Evolutionary conservation across 2,329 filamentous ascomycete genomes (phyloP).

Genomic region (Pseudogymnoascus sp.): DNA sequence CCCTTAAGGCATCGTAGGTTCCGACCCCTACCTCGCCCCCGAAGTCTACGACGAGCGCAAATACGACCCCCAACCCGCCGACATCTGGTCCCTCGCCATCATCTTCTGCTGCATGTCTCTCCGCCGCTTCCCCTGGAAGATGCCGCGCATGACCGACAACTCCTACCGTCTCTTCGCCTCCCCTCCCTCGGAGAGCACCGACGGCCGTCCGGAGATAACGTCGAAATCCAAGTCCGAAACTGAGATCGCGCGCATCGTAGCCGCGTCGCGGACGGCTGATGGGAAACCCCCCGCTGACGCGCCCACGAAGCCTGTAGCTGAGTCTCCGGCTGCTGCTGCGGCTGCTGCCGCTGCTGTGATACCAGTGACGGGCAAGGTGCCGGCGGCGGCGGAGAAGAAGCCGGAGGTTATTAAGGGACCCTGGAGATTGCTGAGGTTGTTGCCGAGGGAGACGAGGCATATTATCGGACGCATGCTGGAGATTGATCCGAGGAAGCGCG

Average conservation of each 20-base stretch:
- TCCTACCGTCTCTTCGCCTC: constrained; percentile 90
- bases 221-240: constrained; percentile 19
- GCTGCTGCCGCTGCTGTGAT: no score
- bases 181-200: constrained; percentile 63
- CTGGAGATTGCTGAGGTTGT: constrained; percentile 76
- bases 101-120: constrained; percentile 99
- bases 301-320: no score
- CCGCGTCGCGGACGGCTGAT: neutral
- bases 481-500: constrained; percentile 73
- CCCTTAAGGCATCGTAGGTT: constrained; percentile 56
- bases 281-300: neutral
- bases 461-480: constrained; percentile 92
- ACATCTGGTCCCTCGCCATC: constrained; percentile 97
- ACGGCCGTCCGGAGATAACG: constrained; percentile 20
- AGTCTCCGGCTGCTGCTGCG: no score
- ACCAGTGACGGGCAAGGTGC: no score
- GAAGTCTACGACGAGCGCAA: constrained; percentile 92
- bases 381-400: constrained; percentile 41
- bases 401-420: constrained; percentile 78
- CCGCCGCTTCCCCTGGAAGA: constrained; percentile 92
- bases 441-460: constrained; percentile 82
- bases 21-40: constrained; percentile 91
- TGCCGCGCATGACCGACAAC: constrained; percentile 83
- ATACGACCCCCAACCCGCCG: constrained; percentile 88
- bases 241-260: neutral